Conservation (phyloP, 306 rosid species). For the Quercus ilex region DNA sequence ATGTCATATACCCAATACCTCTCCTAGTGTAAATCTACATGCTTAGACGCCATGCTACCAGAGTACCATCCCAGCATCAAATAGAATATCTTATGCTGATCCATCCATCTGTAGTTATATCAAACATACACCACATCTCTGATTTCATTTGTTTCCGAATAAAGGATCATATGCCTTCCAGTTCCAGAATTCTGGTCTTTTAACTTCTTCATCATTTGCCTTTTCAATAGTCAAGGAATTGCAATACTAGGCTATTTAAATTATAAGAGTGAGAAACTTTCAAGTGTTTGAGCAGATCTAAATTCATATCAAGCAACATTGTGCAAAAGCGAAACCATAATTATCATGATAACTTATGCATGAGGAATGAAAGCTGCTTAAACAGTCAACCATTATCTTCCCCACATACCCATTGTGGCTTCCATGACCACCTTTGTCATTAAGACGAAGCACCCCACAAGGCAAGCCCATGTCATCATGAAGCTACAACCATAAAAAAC, state of each 20-base stretch:
- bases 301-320: neutral
- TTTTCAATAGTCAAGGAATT: neutral
- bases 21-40: neutral
- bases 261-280: neutral
- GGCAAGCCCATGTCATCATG: constrained; percentile 92
- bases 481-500: constrained; percentile 46
- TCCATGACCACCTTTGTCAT: constrained; percentile 76
- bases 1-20: neutral
- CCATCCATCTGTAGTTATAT: neutral
- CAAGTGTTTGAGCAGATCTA: neutral
- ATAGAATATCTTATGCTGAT: neutral
- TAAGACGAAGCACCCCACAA: constrained; percentile 87
- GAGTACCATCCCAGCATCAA: neutral
- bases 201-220: neutral
- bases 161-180: neutral
- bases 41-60: neutral
- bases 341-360: neutral
- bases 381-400: constrained; percentile 6
- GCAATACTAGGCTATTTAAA: neutral
- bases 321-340: neutral
- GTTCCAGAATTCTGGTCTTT: neutral
- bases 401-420: constrained; percentile 73
- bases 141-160: neutral
- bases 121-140: neutral
- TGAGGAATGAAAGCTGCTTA: constrained; percentile 3